phyloP scores from a whole-genome alignment of 805 yeast species.

The Sugiyamaella chiloensis region DNA sequence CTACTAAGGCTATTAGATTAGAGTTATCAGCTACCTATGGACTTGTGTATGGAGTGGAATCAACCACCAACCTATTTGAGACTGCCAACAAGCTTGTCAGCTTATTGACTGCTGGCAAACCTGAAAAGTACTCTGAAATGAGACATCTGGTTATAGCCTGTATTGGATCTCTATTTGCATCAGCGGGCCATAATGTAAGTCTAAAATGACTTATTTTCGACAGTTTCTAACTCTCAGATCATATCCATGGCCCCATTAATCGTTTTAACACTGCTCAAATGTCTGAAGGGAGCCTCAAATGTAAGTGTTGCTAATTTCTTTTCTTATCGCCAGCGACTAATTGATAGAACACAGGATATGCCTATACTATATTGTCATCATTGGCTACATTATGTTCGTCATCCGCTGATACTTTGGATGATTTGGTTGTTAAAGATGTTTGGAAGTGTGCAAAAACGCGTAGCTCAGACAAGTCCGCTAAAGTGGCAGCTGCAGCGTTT shows the following conservation, averaged over 20 bases:
- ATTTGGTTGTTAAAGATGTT: constrained; percentile 29
- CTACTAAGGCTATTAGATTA: constrained; percentile 18
- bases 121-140: constrained; percentile 29
- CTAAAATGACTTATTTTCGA: background rate
- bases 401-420: constrained; percentile 34
- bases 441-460: constrained; percentile 31
- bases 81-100: constrained; percentile 25
- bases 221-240: no score
- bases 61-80: constrained; percentile 25
- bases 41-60: constrained; percentile 11
- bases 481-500: constrained; percentile 32
- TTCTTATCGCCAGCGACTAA: background rate
- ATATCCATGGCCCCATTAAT: constrained; percentile 33
- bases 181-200: constrained; percentile 30
- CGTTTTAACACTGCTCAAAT: constrained; percentile 28
- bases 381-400: constrained; percentile 23
- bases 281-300: constrained; percentile 24
- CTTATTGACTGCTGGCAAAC: constrained; percentile 24
- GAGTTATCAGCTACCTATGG: constrained; percentile 18
- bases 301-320: constrained; percentile 15
- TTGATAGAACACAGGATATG: constrained; percentile 28
- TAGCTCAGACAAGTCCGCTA: constrained; percentile 28
- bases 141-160: constrained; percentile 28
- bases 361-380: constrained; percentile 24
- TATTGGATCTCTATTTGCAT: constrained; percentile 27